Base-by-base conservation (phyloP, 148 eudicot species). In the Oxyria digyna region DNA sequence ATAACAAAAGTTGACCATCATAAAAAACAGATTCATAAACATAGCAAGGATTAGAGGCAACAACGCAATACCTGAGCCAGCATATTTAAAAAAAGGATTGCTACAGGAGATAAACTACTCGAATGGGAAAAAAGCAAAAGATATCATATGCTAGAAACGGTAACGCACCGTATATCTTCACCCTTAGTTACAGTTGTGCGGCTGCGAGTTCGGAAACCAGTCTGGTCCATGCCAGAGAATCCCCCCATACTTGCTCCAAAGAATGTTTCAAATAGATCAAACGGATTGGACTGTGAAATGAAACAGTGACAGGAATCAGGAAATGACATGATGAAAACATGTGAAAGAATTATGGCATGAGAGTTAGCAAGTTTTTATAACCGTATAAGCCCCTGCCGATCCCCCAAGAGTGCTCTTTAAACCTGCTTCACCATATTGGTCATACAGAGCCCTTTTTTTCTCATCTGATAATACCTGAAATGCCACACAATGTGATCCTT, bases 381-480 rank as follows among this genome's bases (percentile, higher is more conserved):
- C 99, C 91, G 97, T 84, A 72, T 90, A 94, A 73, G 89, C 84
- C 72, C 97, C 97, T 71, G 81, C 81, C 72, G 79, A 83, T 67
- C 92, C 97, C 17, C 96, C 97, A 9, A 84, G 83, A 15, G 85
- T 45, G 81, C 93, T 90, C 77, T 85, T 94, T 57, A 94, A 84
- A 50, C 99, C 99, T 78, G 89, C 99, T 81, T 94, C 99, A 76
- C 99, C 99, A 78, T 90, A 94, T 64, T 81, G 97, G 72, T 94
- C 99, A 81, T 94, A 94, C 83, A 94, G 71, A 71, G 96, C 87
- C 82, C 99, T 85, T 77, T 90, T 90, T 75, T 90, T 83, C 78
- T 94, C 99, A 87, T 94, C 99, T 88, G 97, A 94, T 88, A 90
- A 82, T 76, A 94, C 96, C 99, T 94, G 97, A 81, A 88, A 79